A percentile compares a stretch with the other conserved stretches of the same genome.
Evolutionary conservation across 129 eudicot species (phyloP).

Genomic region (Saposhnikovia divaricata): DNA sequence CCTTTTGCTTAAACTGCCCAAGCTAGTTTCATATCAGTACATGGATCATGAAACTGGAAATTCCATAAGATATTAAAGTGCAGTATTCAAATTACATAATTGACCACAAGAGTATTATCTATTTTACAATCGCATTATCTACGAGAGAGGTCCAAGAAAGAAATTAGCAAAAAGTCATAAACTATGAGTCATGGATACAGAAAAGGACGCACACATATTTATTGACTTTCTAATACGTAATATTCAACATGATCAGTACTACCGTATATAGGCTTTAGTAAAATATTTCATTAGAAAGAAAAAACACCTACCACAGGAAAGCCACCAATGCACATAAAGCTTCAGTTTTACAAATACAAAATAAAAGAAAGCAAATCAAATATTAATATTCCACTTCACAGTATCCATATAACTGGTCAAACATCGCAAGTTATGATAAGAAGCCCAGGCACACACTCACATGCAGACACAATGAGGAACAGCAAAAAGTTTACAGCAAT

Average conservation of each 20-base stretch:
- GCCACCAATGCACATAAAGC: not conserved
- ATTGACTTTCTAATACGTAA: not conserved
- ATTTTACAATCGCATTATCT: not conserved
- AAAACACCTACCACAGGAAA: not conserved
- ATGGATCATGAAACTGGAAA: not conserved
- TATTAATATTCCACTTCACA: not conserved
- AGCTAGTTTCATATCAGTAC: conserved; percentile 24
- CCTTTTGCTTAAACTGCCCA: conserved; percentile 78
- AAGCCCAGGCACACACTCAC: not conserved
- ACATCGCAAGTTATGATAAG: not conserved
- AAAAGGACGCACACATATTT: not conserved
- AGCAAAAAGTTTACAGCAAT: not conserved
- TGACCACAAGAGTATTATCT: not conserved
- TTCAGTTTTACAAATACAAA: not conserved
- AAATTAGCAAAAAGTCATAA: not conserved
- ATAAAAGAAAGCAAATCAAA: not conserved
- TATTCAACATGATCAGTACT: not conserved
- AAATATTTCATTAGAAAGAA: not conserved
- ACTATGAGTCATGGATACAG: not conserved
- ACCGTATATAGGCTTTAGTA: not conserved
- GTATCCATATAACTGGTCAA: not conserved
- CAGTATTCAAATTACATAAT: not conserved
- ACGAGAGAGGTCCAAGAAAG: not conserved
- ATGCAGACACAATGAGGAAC: not conserved
- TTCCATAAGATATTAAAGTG: conserved; percentile 3